Percentiles rank a stretch among this genome's conserved stretches.
phyloP scores from a whole-genome alignment of 2,329 filamentous ascomycete species.

The Fusarium veterinarium region DNA sequence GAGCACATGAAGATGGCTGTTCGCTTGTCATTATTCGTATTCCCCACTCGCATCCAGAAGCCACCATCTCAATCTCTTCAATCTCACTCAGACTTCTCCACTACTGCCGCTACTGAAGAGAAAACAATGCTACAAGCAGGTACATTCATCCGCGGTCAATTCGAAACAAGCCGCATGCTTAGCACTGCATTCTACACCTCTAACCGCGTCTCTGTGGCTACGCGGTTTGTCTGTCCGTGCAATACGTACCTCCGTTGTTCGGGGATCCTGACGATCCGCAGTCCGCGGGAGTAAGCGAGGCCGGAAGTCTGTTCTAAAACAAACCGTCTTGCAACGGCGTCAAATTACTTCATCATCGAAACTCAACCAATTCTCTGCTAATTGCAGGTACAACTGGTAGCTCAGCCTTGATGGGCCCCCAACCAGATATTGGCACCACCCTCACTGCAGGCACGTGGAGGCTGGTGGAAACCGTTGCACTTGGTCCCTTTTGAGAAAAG shows the following conservation, averaged over 20 bases:
- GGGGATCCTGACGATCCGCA: slow-evolving; percentile 7
- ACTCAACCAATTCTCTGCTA: background rate
- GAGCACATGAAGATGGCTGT: slow-evolving; percentile 13
- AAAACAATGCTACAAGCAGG: slow-evolving; percentile 4
- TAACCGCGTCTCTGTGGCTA: slow-evolving; percentile 8
- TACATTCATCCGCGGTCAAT: slow-evolving; percentile 17
- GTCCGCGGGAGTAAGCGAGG: slow-evolving; percentile 28
- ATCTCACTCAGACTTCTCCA: slow-evolving; percentile 27
- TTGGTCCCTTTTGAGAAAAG: slow-evolving; percentile 39
- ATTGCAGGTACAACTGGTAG: background rate
- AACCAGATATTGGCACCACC: slow-evolving; percentile 29
- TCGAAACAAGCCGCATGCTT: slow-evolving; percentile 25
- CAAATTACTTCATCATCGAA: slow-evolving; percentile 10
- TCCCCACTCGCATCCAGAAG: slow-evolving; percentile 10
- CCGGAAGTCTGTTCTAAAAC: slow-evolving; percentile 2
- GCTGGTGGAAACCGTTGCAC: slow-evolving; percentile 39
- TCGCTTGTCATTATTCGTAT: slow-evolving; percentile 27
- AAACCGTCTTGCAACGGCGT: slow-evolving; percentile 17
- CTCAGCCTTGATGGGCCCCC: slow-evolving; percentile 17
- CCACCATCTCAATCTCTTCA: slow-evolving; percentile 19
- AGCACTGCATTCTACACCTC: slow-evolving; percentile 16
- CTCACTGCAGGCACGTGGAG: slow-evolving; percentile 39
- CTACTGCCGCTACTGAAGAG: slow-evolving; percentile 10
- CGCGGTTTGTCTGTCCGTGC: background rate
- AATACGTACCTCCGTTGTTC: background rate